Conservation (phyloP, 176 grass and related monocot genomes). For the Oryza punctata region DNA sequence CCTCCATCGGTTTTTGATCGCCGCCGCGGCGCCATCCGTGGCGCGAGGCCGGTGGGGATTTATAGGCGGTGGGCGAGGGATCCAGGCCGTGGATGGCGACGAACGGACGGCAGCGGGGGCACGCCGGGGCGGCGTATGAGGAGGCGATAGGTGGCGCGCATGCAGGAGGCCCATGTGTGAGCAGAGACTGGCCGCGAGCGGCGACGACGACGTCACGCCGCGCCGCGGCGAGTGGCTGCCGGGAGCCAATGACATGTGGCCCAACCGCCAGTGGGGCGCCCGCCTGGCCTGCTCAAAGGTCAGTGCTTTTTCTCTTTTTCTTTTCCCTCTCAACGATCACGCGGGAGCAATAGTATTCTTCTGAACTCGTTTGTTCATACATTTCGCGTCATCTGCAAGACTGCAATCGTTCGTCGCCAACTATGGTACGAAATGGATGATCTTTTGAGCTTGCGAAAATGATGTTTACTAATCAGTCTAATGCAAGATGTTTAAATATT, state of each 20-base stretch:
- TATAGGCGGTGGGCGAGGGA: constrained; percentile 22
- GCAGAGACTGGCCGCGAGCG: not conserved
- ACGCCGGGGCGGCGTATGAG: constrained; percentile 5
- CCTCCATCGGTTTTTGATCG: constrained; percentile 19
- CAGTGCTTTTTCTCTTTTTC: not conserved
- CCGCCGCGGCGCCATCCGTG: no score
- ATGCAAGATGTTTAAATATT: not conserved
- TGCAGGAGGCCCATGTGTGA: constrained; percentile 43
- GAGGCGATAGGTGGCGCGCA: constrained; percentile 20
- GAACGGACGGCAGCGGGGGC: not conserved
- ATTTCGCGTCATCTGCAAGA: not conserved
- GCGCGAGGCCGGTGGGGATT: constrained; percentile 26
- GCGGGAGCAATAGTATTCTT: not conserved
- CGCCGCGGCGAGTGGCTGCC: not conserved
- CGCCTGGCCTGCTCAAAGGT: not conserved
- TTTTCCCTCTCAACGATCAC: not conserved
- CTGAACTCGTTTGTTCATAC: not conserved
- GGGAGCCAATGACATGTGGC: constrained; percentile 20
- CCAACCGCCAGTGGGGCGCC: constrained; percentile 30
- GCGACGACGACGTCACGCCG: constrained; percentile 16
- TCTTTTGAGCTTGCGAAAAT: no score
- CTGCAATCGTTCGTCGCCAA: not conserved
- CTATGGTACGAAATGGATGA: no score
- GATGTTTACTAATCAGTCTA: not conserved
- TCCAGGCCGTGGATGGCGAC: not conserved